Evolutionary conservation across 2,329 filamentous ascomycete genomes (phyloP), one percentile per base, ranked within the genome.

Genomic region (Monascus ruber): DNA sequence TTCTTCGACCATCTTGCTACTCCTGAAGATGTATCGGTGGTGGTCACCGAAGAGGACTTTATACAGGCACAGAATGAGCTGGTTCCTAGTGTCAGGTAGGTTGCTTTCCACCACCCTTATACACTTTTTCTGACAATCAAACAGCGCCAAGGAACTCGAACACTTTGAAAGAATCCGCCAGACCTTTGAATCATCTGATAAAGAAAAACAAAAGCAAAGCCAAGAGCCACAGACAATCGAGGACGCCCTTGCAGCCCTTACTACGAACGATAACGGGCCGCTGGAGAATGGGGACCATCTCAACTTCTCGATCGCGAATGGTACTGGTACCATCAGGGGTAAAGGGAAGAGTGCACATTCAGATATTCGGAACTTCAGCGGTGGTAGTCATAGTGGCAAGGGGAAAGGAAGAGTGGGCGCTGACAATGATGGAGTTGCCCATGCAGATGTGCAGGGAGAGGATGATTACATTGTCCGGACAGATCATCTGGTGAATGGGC

Each of bases 1-100:
- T 98, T 88, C 67, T 98, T 98, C 59, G 91, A 98, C 57, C 89
- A 96, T 63, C 72, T 85, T 48, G 87, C 89, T 9, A 85, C 77
- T 0, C 73, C 80, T 7, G 83, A 85, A 35, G 91, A 98, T 55
- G 77, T 89, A 1, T 76, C 81, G 25, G 89, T 98, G 47, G 79
- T 85, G 65, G 91, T 98, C 26, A 83, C 78, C 1, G 89, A 95
- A 60, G 75, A 83, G 36, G 91, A 98, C 61, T 98, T 98, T 56
- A 59, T 82, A 24, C 76, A 76, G 25, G 91, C 91, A 1, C 79
- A 89, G 53, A 69, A 69, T 33, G 91, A 96, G 64, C 73, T 98
- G 32, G 81, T 96, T n/a, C 88, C 88, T 10, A 88, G 82, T 65
- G 91, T 98, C 37, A 72, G 68, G 65, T 71, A 64, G 42, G 56